Base-by-base conservation (phyloP, 2,329 filamentous ascomycete genomes). In the Diplodia scrobiculata region DNA sequence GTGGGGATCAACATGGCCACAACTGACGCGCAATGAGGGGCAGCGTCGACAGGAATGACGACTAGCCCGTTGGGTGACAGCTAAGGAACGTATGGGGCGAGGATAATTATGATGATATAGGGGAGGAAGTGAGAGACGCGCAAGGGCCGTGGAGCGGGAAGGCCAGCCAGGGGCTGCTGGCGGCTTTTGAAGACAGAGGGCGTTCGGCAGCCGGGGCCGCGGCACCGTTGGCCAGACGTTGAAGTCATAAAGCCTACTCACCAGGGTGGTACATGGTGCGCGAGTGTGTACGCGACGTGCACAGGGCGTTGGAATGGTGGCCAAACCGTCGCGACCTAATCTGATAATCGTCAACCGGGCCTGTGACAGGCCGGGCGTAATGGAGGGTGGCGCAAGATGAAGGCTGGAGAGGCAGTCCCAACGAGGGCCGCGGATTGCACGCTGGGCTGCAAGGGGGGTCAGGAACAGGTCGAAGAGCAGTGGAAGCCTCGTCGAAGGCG, bases 291-390 rank as follows among this genome's bases (percentile, higher is more conserved):
- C 73, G 73, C 72, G 71, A 73, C 66, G 70, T 70, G 71, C 71
- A 72, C 71, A 75, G 72, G 73, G 73, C 71, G 70, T 68, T 71
- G 73, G 75, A 76, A 77, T 77, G 74, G 70, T 68, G 69, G 70
- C 71, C 60, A 67, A 51, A 50, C 63, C 64, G 55, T 69, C 66
- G 59, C 66, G 51, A 50, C 55, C 59, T 51, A 47, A 51, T 63
- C 32, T 51, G 65, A 64, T 63, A 60, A 58, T 67, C 32, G 55
- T 50, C 52, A 60, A 62, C 7, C 68, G 67, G 60, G 70, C 72
- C 71, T 71, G 70, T 68, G 63, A 58, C 52, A 65, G 52, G 7
- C n/a, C 36, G 14, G 19, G 51, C 60, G 60, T 48, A 55, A 66
- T 69, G 74, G 73, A 68, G 69, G 67, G 69, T 52, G 50, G 60